Evolutionary conservation across 805 yeast genomes (phyloP).

Genomic region (Starmerella sirachaensis): DNA sequence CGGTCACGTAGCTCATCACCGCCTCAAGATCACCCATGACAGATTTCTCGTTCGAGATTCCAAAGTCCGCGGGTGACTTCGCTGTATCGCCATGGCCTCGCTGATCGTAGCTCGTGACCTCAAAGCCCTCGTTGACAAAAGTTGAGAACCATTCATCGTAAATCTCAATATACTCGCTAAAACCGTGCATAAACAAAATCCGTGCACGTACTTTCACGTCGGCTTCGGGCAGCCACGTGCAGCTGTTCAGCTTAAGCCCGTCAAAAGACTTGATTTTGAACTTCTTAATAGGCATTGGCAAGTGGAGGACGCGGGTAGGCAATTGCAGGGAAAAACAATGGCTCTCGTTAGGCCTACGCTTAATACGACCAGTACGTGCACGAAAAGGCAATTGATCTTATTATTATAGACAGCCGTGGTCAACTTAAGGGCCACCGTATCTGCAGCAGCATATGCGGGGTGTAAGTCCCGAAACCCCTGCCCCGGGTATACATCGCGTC

Average conservation of each 20-base stretch:
- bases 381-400: too few species aligned
- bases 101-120: constrained; percentile 30
- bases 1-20: too few species aligned
- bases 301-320: not conserved
- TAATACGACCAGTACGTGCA: too few species aligned
- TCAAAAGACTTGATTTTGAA: constrained; percentile 14
- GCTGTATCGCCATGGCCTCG: constrained; percentile 32
- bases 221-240: constrained; percentile 17
- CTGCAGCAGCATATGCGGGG: too few species aligned
- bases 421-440: too few species aligned
- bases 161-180: constrained; percentile 26
- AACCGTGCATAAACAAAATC: constrained; percentile 30
- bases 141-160: constrained; percentile 26
- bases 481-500: too few species aligned
- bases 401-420: too few species aligned
- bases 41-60: constrained; percentile 27
- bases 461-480: too few species aligned
- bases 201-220: constrained; percentile 23
- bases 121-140: constrained; percentile 27
- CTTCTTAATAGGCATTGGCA: constrained; percentile 10
- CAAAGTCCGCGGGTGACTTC: constrained; percentile 22
- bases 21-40: too few species aligned
- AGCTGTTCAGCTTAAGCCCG: constrained; percentile 16
- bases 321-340: not conserved
- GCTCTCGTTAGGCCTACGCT: too few species aligned